Evolutionary conservation across 225 moss, liverwort and hornwort species (phyloP).

Genomic region (Neckera pumila): DNA sequence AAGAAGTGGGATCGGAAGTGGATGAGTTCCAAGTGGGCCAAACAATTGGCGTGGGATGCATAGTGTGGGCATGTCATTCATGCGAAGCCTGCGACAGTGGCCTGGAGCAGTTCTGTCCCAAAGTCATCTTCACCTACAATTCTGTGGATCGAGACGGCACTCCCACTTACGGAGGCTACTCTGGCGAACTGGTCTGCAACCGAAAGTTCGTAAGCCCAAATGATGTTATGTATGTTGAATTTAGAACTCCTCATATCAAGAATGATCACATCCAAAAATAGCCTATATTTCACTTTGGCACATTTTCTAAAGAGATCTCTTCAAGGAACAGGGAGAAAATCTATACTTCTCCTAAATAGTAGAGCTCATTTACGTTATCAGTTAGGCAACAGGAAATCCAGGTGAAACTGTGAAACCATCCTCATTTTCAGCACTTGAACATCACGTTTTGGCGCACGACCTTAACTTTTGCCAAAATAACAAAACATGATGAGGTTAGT

Average conservation of each 20-base stretch:
- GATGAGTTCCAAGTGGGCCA: slow-evolving; percentile 13
- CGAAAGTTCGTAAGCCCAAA: slow-evolving; percentile 4
- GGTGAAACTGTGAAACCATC: background rate
- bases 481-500: background rate
- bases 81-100: slow-evolving; percentile 12
- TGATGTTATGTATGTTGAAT: background rate
- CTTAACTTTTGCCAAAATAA: too few species aligned
- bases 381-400: background rate
- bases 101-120: slow-evolving; percentile 26
- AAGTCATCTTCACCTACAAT: slow-evolving; percentile 36
- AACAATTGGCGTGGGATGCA: slow-evolving; percentile 21
- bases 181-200: slow-evolving; percentile 26
- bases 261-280: too few species aligned
- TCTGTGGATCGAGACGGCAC: slow-evolving; percentile 21
- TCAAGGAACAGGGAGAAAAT: background rate
- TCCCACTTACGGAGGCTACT: slow-evolving; percentile 51
- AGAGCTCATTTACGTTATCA: background rate
- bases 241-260: background rate
- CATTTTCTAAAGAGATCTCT: background rate
- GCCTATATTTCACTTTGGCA: background rate
- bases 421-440: background rate
- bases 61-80: slow-evolving; percentile 4
- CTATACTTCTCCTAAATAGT: background rate
- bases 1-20: slow-evolving; percentile 22
- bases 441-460: background rate